Base-by-base conservation (phyloP, 768 basidiomycete genomes). In the Lactifluus echinatus region DNA sequence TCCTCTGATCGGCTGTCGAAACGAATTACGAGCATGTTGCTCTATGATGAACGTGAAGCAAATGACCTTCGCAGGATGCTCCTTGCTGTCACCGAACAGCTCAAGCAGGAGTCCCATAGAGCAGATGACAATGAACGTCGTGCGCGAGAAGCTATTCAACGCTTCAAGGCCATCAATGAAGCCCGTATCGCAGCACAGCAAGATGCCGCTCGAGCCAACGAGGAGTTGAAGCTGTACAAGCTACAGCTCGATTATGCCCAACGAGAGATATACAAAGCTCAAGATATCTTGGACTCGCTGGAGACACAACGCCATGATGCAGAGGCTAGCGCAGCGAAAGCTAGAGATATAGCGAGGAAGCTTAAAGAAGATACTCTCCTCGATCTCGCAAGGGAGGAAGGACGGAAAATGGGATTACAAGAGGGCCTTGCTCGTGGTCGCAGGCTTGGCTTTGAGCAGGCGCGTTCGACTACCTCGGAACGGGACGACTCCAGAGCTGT, bases 171-270 rank as follows among this genome's bases (percentile, higher is more conserved):
- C 29, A 64, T 74, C 54, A 69, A 70, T 23, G 70, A 73, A 2
- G 70, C 70, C 1, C 63, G 70, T 8, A 23, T 67, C 1, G 8
- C 57, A 61, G 73, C 62, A 50, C 68, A 66, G 62, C 65, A 71
- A 43, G 68, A 69, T 17, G 67, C 68, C 2, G 44, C 61, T 11
- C 66, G 65, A 29, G 67, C 71, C 11, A 72, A 72, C 48, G 75
- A 81, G 31, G 83, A 85, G 59, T 64, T 84, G 45, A 69, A 71
- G 47, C 52, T 82, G 52, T 85, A 83, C 65, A 83, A 81, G 65
- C 48, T 78, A 1, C 80, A 83, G 71, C 68, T 83, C 26, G 77
- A 80, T 17, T 70, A 75, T 33, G 83, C 84, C 15, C 82, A 84
- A 61, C 72, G 72, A 70, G 81, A 84, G 63, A 81, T 84, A 39